These are phyloP conservation scores for Tolypocladium pustulatum DNA, from an alignment of 2,329 filamentous ascomycete genomes.

Conservation along the genomic window DNA sequence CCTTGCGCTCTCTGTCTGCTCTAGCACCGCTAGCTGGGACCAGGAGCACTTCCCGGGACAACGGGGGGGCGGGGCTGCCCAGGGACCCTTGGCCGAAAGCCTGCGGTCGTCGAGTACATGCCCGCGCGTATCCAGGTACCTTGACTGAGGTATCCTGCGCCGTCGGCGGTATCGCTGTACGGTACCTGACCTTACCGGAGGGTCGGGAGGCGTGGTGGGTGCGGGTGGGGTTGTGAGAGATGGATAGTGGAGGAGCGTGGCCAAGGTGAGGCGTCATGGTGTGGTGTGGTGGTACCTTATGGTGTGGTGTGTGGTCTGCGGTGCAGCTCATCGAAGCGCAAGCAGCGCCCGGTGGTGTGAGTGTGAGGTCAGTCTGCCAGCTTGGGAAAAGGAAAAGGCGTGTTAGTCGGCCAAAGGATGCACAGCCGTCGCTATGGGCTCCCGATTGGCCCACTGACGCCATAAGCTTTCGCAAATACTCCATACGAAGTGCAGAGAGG, in stretches of 20 bases:
- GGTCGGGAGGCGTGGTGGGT: background rate
- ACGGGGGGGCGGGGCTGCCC: background rate
- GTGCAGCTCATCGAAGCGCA: background rate
- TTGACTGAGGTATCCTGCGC: background rate
- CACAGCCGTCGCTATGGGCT: background rate
- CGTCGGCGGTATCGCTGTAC: background rate
- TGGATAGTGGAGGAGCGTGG: background rate
- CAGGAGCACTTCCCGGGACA: conserved; percentile 1
- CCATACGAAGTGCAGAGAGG: background rate
- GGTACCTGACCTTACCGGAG: conserved; percentile 2
- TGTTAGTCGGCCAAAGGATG: background rate
- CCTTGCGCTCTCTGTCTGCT: background rate
- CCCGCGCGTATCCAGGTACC: background rate
- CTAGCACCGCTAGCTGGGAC: background rate
- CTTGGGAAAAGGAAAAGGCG: background rate
- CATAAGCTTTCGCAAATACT: background rate
- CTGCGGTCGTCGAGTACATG: background rate
- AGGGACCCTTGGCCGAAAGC: background rate
- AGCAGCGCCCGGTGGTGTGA: background rate
- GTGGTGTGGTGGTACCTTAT: background rate
- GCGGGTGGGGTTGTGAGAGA: background rate
- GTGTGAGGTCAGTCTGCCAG: background rate
- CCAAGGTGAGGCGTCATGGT: background rate
- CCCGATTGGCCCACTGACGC: conserved; percentile 3
- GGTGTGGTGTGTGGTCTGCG: background rate